phyloP scores from a whole-genome alignment of 139 green algal genomes.

The Coelastrella sp. region DNA sequence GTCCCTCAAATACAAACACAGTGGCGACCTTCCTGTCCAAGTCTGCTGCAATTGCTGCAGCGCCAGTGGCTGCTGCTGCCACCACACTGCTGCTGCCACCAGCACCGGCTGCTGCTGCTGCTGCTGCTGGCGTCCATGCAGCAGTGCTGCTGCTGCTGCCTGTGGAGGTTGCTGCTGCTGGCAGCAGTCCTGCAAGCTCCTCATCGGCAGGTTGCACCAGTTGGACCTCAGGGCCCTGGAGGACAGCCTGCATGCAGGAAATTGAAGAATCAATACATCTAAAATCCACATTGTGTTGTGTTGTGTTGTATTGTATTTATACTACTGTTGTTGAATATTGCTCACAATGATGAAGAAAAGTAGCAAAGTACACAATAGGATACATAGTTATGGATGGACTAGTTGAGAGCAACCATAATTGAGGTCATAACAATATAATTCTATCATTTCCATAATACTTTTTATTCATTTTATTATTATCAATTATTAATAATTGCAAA shows the following conservation, averaged over 20 bases:
- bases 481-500: too few species aligned
- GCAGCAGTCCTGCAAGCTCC: conserved; percentile 7
- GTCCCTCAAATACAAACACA: conserved; percentile 50
- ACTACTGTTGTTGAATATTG: too few species aligned
- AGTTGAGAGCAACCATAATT: too few species aligned
- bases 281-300: not conserved
- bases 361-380: too few species aligned
- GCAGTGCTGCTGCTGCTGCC: conserved; percentile 33
- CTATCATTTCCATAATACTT: too few species aligned
- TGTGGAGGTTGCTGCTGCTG: not conserved
- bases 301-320: not conserved
- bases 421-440: too few species aligned
- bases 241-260: not conserved
- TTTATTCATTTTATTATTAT: too few species aligned
- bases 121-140: not conserved
- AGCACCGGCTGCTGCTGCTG: conserved; percentile 8
- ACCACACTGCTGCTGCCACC: not conserved
- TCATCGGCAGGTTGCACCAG: not conserved
- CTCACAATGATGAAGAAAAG: too few species aligned
- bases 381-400: too few species aligned
- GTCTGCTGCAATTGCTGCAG: conserved; percentile 12
- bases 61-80: conserved; percentile 14
- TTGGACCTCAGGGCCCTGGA: conserved; percentile 40
- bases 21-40: conserved; percentile 4
- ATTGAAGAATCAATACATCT: not conserved